Conservation (phyloP, 2,329 filamentous ascomycete genomes). For the Ceratocystis destructans region DNA sequence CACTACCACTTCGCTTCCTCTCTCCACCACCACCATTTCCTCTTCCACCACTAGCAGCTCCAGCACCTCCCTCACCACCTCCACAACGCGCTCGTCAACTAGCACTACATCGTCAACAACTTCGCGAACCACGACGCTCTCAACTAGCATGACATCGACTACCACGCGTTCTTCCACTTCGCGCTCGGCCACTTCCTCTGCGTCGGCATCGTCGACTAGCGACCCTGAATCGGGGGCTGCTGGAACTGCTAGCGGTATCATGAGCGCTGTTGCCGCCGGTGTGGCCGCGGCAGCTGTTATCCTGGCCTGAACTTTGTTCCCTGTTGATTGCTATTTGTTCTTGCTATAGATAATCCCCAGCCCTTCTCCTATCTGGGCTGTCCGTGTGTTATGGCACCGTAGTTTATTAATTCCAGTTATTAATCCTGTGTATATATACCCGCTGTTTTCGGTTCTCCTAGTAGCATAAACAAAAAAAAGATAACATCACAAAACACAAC, state of each 20-base stretch:
- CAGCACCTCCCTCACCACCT: neutral
- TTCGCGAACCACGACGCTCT: constrained; percentile 6
- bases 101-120: neutral
- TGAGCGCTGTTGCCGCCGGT: constrained; percentile 1
- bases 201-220: neutral
- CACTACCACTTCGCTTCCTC: neutral
- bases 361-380: neutral
- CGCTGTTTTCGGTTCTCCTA: neutral
- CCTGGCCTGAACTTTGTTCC: neutral
- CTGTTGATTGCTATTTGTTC: neutral
- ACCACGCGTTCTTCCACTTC: neutral
- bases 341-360: neutral
- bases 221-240: neutral
- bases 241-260: neutral
- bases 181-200: neutral
- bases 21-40: neutral
- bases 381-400: neutral
- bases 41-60: neutral
- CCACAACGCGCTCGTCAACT: neutral
- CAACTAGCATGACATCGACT: neutral
- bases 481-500: neutral
- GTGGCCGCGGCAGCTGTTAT: neutral
- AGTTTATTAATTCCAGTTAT: constrained; percentile 7
- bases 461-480: neutral
- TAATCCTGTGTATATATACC: constrained; percentile 1